These are phyloP conservation scores for Stagonosporopsis rhizophila DNA, from an alignment of 2,329 filamentous ascomycete species.

Conservation along the genomic window DNA sequence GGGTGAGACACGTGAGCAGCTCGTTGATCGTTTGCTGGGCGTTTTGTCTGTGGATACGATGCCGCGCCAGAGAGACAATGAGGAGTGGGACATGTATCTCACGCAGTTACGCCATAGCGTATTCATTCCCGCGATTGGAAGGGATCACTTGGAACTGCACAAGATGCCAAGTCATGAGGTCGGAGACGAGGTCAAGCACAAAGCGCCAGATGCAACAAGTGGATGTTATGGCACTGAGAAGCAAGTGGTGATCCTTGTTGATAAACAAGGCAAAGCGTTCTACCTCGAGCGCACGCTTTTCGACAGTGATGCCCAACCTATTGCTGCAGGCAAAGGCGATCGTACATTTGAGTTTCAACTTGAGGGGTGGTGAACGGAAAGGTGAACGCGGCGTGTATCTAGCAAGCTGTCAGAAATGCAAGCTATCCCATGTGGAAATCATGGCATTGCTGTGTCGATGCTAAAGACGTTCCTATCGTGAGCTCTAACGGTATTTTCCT, in stretches of 20 bases:
- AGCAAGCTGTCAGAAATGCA: not conserved
- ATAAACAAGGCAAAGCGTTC: constrained; percentile 61
- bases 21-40: constrained; percentile 61
- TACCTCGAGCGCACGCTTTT: constrained; percentile 69
- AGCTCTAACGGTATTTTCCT: too few relatives aligned
- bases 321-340: constrained; percentile 58
- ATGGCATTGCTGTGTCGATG: too few relatives aligned
- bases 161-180: constrained; percentile 48
- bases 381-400: not conserved
- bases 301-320: constrained; percentile 58
- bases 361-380: constrained; percentile 48
- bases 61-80: constrained; percentile 57
- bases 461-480: too few relatives aligned
- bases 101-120: constrained; percentile 65
- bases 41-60: constrained; percentile 64
- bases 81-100: constrained; percentile 63
- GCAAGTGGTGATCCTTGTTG: constrained; percentile 67
- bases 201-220: constrained; percentile 48
- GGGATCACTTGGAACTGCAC: constrained; percentile 51
- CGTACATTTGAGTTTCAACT: constrained; percentile 57
- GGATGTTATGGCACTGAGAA: constrained; percentile 70
- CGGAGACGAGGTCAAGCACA: constrained; percentile 52
- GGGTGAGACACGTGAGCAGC: constrained; percentile 55
- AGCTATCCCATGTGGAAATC: too few relatives aligned
- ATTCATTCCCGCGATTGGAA: constrained; percentile 65